Percentiles rank a stretch among this genome's conserved stretches.
Conservation (phyloP, 805 yeast genomes). For the Isabelozyma rhagii region DNA sequence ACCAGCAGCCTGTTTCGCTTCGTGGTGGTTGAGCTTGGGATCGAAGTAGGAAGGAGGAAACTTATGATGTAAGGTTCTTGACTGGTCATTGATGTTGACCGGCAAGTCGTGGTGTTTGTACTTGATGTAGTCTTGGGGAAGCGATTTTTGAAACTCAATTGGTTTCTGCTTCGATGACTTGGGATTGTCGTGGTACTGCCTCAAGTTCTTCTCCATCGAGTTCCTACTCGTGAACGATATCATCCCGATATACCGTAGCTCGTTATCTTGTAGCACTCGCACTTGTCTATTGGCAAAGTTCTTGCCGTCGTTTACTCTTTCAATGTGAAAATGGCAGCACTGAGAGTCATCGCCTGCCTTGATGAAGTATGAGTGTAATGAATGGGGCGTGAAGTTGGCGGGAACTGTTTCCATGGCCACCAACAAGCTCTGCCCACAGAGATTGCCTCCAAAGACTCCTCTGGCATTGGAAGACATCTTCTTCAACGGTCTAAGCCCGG, state of each 20-base stretch:
- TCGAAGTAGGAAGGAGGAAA: conserved; percentile 24
- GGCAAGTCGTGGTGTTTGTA: conserved; percentile 16
- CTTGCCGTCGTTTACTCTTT: conserved; percentile 31
- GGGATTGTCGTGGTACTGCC: conserved; percentile 10
- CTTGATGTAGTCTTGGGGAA: conserved; percentile 18
- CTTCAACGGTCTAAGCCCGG: conserved; percentile 9
- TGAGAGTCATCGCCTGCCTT: conserved; percentile 32
- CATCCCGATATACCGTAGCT: conserved; percentile 29
- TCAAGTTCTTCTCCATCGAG: conserved; percentile 12
- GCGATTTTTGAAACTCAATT: conserved; percentile 25
- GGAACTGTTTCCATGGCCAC: conserved; percentile 33
- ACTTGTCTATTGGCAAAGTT: conserved; percentile 33
- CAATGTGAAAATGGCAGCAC: conserved; percentile 31
- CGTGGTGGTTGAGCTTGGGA: conserved; percentile 17
- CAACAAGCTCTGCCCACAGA: conserved; percentile 31
- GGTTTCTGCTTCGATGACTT: conserved; percentile 23
- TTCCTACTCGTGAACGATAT: conserved; percentile 34
- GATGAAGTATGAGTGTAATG: conserved; percentile 38
- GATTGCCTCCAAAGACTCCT: conserved; percentile 42
- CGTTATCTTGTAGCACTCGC: conserved; percentile 26
- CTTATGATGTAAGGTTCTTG: conserved; percentile 19
- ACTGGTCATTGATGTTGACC: conserved; percentile 11
- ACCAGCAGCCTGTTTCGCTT: conserved; percentile 19
- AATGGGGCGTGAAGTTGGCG: conserved; percentile 36
- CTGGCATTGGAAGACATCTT: conserved; percentile 19